Base-by-base conservation (phyloP, 1,284 basidiomycete species). In the Omphalotus olearius region DNA sequence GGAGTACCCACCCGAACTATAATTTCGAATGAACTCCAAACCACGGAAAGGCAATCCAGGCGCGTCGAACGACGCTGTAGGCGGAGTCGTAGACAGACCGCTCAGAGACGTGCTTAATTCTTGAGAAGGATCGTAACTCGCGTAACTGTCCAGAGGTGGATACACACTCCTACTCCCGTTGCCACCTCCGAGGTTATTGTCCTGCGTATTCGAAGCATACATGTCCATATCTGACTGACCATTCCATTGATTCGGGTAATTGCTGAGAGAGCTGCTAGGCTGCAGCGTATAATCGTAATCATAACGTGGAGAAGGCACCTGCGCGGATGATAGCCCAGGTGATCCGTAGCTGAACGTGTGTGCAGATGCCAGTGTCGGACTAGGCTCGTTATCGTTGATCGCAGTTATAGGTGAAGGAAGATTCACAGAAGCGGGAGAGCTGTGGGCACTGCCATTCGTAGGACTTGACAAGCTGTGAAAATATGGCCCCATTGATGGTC, bases 1-100 rank as follows among this genome's bases (percentile, higher is more conserved):
- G 18, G 65, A 54, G 58, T 71, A 74, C 38, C 72, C 52, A 44
- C 49, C 51, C 25, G 54, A 48, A 57, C 73, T 76, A 63, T 85
- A 88, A 60, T 87, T 90, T 56, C 85, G 80, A 59, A 91, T 83
- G 60, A 79, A 91, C 59, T 91, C 88, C 39, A 91, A 72, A 14
- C 87, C 88, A 38, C 81, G 77, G 72, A 91, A 91, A 0, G 88
- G 89, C 25, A 91, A 70, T 26, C 88, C 88, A 26, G 82, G 72
- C 4, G 80, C 79, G 55, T 79, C 73, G 63, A 89, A 89, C 3
- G 78, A 75, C 20, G 81, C 69, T 1, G 75, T 76, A 3, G 82
- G 78, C 5, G 83, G 76, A 13, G 82, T 76, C 23, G 75, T 76
- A 6, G 79, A 78, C 40, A 82, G 67, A 2, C 75, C 74, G 47